These are phyloP conservation scores for Quercus cerris DNA, from an alignment of 306 rosid species.

Conservation along the genomic window DNA sequence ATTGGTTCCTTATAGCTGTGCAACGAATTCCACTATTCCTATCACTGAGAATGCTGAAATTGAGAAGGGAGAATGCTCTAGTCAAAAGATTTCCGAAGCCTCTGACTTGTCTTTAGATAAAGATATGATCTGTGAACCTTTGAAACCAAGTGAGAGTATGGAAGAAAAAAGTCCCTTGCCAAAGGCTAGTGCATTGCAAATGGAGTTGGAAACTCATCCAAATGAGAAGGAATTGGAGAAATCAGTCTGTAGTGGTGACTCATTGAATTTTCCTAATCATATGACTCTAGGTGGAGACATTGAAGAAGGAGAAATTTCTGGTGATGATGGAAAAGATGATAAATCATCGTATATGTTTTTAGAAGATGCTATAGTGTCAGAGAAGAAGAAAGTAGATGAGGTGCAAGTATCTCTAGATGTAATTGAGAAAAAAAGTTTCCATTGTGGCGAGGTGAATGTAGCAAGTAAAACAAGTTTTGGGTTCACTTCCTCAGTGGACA, in stretches of 20 bases:
- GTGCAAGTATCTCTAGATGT: slow-evolving; percentile 25
- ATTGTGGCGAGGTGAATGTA: slow-evolving; percentile 9
- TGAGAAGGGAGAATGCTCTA: slow-evolving; percentile 27
- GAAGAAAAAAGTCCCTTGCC: slow-evolving; percentile 3
- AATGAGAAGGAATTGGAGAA: slow-evolving; percentile 21
- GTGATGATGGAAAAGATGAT: slow-evolving; percentile 33
- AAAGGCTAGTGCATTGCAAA: slow-evolving; percentile 8
- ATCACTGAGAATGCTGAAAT: slow-evolving; percentile 21
- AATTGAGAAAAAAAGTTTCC: slow-evolving; percentile 12
- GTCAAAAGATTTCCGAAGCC: slow-evolving; percentile 25
- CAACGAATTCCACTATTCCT: slow-evolving; percentile 15
- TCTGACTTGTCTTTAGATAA: slow-evolving; percentile 19
- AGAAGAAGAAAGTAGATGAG: slow-evolving; percentile 25
- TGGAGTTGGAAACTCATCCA: slow-evolving; percentile 14
- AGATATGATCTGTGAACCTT: slow-evolving; percentile 11
- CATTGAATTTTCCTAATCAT: slow-evolving; percentile 20
- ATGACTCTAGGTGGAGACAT: slow-evolving; percentile 29
- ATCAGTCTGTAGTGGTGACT: slow-evolving; percentile 7
- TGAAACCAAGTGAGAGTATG: slow-evolving; percentile 16
- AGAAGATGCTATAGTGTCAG: slow-evolving; percentile 31
- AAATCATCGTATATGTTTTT: slow-evolving; percentile 27
- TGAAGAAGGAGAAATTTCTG: slow-evolving; percentile 88
- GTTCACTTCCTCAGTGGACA: slow-evolving; percentile 20
- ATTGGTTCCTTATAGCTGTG: slow-evolving; percentile 11
- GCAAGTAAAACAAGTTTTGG: slow-evolving; percentile 26